These are phyloP conservation scores for Brachypodium distachyon DNA, from an alignment of 202 grass and related monocot genomes.

Conservation along the genomic window DNA sequence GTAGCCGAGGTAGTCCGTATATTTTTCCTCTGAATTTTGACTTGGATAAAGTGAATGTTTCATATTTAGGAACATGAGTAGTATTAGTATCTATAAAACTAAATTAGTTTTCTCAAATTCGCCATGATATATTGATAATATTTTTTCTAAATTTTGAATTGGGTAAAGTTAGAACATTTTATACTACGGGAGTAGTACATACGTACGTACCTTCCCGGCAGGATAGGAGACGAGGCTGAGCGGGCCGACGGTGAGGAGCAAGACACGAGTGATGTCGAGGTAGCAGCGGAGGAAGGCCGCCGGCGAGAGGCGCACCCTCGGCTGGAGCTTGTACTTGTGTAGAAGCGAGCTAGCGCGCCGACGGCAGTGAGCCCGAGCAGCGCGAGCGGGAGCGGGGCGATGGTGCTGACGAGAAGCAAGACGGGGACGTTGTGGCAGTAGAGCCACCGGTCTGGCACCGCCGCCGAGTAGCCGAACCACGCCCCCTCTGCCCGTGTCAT, in stretches of 20 bases:
- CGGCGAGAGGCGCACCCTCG: conserved; percentile 6
- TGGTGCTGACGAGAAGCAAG: conserved; percentile 36
- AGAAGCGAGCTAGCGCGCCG: not conserved
- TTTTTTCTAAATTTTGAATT: no score
- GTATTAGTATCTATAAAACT: no score
- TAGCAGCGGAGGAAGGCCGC: not conserved
- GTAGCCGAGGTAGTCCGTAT: no score
- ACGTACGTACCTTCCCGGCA: conserved; percentile 27
- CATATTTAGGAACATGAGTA: no score
- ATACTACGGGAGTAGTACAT: no score
- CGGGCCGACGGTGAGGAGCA: conserved; percentile 36
- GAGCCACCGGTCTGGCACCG: conserved; percentile 33
- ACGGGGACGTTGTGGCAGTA: conserved; percentile 47
- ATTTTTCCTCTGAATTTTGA: no score
- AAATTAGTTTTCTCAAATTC: no score
- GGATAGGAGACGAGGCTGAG: conserved; percentile 47
- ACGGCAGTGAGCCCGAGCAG: conserved; percentile 31
- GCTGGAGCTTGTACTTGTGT: conserved; percentile 50
- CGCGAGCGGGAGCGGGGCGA: conserved; percentile 44
- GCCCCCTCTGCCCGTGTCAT: conserved; percentile 24
- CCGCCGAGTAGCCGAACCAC: conserved; percentile 50
- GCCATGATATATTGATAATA: no score
- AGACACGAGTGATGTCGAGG: conserved; percentile 1
- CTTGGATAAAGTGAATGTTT: no score
- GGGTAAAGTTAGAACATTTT: no score